Percentiles rank a stretch among this genome's conserved stretches.
phyloP scores from a whole-genome alignment of 257 asterid genomes.

The Apocynum venetum region DNA sequence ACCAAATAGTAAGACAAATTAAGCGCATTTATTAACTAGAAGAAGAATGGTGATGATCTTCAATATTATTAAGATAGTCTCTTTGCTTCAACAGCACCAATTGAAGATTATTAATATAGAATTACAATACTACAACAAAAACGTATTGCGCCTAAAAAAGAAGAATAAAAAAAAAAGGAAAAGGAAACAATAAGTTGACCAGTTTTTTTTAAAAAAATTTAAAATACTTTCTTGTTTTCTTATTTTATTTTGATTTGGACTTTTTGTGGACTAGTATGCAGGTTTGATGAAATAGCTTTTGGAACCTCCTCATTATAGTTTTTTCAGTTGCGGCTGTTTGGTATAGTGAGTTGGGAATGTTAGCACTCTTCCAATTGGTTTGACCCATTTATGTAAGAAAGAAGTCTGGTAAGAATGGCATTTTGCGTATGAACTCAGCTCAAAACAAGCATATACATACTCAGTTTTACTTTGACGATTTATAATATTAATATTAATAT shows the following conservation, averaged over 20 bases:
- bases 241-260: not conserved
- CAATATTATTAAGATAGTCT: no score
- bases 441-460: not conserved
- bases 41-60: no score
- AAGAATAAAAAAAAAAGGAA: no score
- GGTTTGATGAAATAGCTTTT: not conserved
- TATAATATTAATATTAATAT: not conserved
- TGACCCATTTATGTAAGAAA: constrained; percentile 16
- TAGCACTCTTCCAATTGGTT: constrained; percentile 9
- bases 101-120: no score
- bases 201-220: no score
- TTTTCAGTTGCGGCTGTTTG: not conserved
- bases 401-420: not conserved
- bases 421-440: not conserved
- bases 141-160: no score
- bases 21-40: no score
- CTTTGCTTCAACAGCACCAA: no score
- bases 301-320: not conserved
- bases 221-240: not conserved
- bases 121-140: no score
- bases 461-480: not conserved
- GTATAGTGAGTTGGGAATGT: constrained; percentile 17
- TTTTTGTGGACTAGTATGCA: not conserved
- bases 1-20: no score
- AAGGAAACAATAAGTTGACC: not conserved